A percentile compares a stretch with the other conserved stretches of the same genome.
Conservation (phyloP, 148 eudicot genomes). For the Diospyros lotus region DNA sequence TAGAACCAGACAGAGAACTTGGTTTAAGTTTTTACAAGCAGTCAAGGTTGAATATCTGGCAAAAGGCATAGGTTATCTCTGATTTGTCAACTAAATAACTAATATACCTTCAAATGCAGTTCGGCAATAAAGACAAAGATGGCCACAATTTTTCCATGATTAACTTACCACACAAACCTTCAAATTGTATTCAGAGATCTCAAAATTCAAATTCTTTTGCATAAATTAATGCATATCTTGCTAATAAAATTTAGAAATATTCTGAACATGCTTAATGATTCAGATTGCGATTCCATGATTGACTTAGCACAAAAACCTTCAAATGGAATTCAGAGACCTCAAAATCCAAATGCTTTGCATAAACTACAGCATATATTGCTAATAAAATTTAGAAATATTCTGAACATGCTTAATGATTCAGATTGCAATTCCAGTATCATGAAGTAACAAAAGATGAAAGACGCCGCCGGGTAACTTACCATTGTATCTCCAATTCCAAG, state of each 20-base stretch:
- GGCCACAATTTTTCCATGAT: too few relatives aligned
- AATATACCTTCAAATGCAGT: too few relatives aligned
- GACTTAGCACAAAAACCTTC: background rate
- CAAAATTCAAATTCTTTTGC: background rate
- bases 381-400: background rate
- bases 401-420: background rate
- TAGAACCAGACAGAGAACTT: background rate
- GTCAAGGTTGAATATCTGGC: too few relatives aligned
- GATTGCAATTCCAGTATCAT: background rate
- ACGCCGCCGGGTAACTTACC: constrained; percentile 38
- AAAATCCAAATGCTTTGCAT: background rate
- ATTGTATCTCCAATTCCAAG: constrained; percentile 99
- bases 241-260: background rate
- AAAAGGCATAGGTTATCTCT: too few relatives aligned
- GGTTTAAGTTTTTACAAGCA: background rate
- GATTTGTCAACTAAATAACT: too few relatives aligned
- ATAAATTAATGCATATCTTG: background rate
- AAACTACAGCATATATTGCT: background rate
- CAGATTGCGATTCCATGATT: background rate
- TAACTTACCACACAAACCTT: background rate
- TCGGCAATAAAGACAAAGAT: too few relatives aligned
- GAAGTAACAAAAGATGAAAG: too few relatives aligned
- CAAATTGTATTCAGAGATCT: background rate
- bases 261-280: background rate
- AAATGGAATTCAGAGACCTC: background rate